Conservation (phyloP, 2,329 filamentous ascomycete genomes). For the Beauveria medogensis region DNA sequence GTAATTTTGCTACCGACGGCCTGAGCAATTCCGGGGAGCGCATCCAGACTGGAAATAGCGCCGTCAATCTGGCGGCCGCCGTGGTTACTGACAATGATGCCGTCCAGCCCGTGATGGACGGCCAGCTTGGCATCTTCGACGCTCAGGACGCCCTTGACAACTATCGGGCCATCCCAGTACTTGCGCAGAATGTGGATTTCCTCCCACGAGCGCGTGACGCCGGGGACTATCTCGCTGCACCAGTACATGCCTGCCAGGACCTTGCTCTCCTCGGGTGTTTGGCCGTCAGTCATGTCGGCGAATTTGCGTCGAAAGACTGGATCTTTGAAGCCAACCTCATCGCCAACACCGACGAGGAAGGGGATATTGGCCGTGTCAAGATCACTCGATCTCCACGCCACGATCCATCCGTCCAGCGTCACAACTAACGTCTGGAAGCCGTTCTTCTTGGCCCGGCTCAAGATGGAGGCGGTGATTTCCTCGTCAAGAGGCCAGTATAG, state of each 20-base stretch:
- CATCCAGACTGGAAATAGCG: constrained; percentile 42
- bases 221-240: constrained; percentile 43
- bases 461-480: constrained; percentile 55
- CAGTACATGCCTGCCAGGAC: constrained; percentile 44
- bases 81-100: constrained; percentile 35
- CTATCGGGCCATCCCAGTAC: constrained; percentile 49
- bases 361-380: constrained; percentile 55
- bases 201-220: constrained; percentile 46
- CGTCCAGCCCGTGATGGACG: constrained; percentile 28
- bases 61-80: constrained; percentile 35
- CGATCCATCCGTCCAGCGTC: constrained; percentile 62
- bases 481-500: constrained; percentile 66
- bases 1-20: constrained; percentile 52
- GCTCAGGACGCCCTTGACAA: constrained; percentile 34
- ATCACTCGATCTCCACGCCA: constrained; percentile 62
- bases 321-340: constrained; percentile 56
- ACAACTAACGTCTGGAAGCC: constrained; percentile 62
- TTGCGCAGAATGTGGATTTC: constrained; percentile 49
- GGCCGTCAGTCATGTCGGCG: constrained; percentile 38
- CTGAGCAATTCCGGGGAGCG: constrained; percentile 37
- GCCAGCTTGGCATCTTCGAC: constrained; percentile 33
- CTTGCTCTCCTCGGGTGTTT: constrained; percentile 38
- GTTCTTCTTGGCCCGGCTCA: constrained; percentile 50
- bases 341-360: constrained; percentile 51
- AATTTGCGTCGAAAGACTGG: constrained; percentile 55